Conservation (phyloP, 1,139 yeast genomes). For the Geotrichum phurueaensis region DNA sequence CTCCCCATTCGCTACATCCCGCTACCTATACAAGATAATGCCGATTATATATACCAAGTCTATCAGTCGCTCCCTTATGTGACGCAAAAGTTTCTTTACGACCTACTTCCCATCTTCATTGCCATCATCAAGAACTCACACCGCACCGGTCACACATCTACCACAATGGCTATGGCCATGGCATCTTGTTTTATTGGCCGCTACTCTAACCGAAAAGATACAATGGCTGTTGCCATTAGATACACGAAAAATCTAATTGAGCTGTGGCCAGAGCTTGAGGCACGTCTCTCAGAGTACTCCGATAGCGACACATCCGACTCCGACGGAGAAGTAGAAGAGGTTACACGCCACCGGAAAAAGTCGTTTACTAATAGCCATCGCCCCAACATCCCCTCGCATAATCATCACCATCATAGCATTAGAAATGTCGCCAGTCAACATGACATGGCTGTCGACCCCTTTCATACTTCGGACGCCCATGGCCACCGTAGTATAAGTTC, state of each 20-base stretch:
- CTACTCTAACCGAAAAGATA: constrained; percentile 25
- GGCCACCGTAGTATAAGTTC: not conserved
- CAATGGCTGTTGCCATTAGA: constrained; percentile 25
- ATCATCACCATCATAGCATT: not conserved
- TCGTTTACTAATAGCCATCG: not conserved
- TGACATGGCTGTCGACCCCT: constrained; percentile 4
- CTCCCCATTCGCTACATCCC: constrained; percentile 10
- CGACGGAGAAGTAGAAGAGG: constrained; percentile 8
- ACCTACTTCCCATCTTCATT: constrained; percentile 12
- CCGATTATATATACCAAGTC: constrained; percentile 6
- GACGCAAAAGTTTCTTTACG: constrained; percentile 13
- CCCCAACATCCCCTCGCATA: not conserved
- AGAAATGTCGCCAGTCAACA: constrained; percentile 5
- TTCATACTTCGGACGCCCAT: not conserved
- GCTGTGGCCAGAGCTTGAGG: constrained; percentile 25
- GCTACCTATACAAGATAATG: constrained; percentile 6
- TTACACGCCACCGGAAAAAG: constrained; percentile 2
- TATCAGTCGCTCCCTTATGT: constrained; percentile 12
- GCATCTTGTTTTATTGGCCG: constrained; percentile 33
- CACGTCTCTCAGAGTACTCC: constrained; percentile 6
- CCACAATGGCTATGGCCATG: constrained; percentile 18
- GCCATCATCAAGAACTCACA: constrained; percentile 3
- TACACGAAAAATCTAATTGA: constrained; percentile 28
- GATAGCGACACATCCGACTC: constrained; percentile 8
- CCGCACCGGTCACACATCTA: constrained; percentile 7